Base-by-base conservation (phyloP, 129 eudicot species). In the Smallanthus sonchifolius region DNA sequence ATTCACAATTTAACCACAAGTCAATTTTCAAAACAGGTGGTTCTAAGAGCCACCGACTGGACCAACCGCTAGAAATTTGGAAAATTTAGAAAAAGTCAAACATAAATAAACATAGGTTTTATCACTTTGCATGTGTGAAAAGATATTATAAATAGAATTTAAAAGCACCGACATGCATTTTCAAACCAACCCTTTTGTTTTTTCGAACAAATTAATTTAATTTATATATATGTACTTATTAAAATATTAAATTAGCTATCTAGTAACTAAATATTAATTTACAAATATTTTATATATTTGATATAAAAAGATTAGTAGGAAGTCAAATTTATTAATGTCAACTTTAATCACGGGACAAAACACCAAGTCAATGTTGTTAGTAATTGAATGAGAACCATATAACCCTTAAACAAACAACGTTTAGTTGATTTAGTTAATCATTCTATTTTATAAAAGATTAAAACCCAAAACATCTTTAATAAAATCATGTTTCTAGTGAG, bases 161-260 rank as follows among this genome's bases (percentile, higher is more conserved):
- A 34, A 69, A 77, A 69, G 10, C 81, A 77, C 81, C 81, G 81
- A 59, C 81, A 36, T 69, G 70, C 70, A 51, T 59, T 77, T 77
- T 45, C 69, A 68, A 69, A 69, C 81, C 75, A 67, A 69, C 39
- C 80, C 40, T 19, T 77, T 56, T 35, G 59, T 55, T 67, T 68
- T 6, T n/a, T 30, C 62, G 20, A 45, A 45, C 63, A 9, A 56
- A 4, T 20, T 51, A 51, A 51, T 45, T 45, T 4, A 45, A 45
- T 13, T 7, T 13, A 10, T 4, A 45, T 11, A 45, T 5, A 45
- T 13, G 14, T 13, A 45, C 14, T 10, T 13, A 11, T 10, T 10
- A 3, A 45, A 45, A 45, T 20, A 17, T 19, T 8, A 55, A 20
- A 55, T 3, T 20, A 3, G 11, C 19, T 19, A 2, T 69, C 30